Base-by-base conservation (phyloP, 768 basidiomycete species). In the Daedaleopsis nitida region DNA sequence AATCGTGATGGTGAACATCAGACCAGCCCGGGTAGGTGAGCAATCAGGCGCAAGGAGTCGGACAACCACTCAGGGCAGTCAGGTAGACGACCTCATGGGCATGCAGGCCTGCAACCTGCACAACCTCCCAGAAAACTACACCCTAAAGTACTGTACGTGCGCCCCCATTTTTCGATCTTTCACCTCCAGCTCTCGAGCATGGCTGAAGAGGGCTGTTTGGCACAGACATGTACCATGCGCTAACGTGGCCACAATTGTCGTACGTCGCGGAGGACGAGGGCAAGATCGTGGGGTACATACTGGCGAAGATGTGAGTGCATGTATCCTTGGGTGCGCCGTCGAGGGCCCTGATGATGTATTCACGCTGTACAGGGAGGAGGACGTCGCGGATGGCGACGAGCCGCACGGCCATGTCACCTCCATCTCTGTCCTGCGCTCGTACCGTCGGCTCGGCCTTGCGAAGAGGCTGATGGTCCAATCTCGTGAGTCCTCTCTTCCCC, bases 51-150 rank as follows among this genome's bases (percentile, higher is more conserved):
- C 51, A 12, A 49, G 44, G 21, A 21, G 4, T 32, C 7, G 27
- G 7, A 32, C 27, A 7, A 32, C 27, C 52, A 58, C 66, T 64
- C 48, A 70, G 21, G 24, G 14, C 12, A 32, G 72, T 59, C 71
- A 96, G 93, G 83, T 90, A 69, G 91, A 90, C 52, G 95, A 97
- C 75, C 83, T 96, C 65, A 78, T 87, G 66, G 93, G 90, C 16
- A 96, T 97, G 93, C 95, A 98, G 75, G 89, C 93, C 57, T 88
- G 91, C 70, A 98, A 98, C 74, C 78, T 96, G 63, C 88, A 94
- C 73, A 97, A 96, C 70, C 77, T 98, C 34, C 95, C 95, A 0
- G 95, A 96, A 75, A 94, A 94, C 76, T 94, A 94, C 69, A 86
- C 84, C 13, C 87, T 93, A 80, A 85, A 87, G 62, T 89, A 90